These are phyloP conservation scores for Lodderomyces orthopsilosis DNA, from an alignment of 1,139 yeast species.

Conservation along the genomic window DNA sequence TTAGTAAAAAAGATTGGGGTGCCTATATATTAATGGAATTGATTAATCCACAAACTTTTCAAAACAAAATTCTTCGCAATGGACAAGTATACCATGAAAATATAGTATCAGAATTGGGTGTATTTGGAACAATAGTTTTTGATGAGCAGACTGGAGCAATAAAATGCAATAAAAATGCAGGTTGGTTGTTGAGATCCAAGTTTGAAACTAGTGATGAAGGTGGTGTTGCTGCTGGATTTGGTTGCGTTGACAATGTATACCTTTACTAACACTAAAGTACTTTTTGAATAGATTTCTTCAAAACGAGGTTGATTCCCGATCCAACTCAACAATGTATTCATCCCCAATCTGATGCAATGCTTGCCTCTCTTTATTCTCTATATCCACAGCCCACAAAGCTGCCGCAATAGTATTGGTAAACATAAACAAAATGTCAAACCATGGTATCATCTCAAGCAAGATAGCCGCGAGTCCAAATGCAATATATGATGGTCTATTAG, in stretches of 20 bases:
- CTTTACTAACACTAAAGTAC: slow-evolving; percentile 24
- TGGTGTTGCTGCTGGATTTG: slow-evolving; percentile 98
- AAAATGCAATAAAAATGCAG: slow-evolving; percentile 64
- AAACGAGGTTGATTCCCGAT: background rate
- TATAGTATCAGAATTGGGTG: slow-evolving; percentile 84
- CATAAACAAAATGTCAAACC: slow-evolving; percentile 56
- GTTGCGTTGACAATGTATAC: slow-evolving; percentile 82
- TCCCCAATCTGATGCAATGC: background rate
- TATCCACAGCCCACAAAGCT: slow-evolving; percentile 63
- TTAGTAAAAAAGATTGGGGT: slow-evolving; percentile 77
- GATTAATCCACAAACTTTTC: slow-evolving; percentile 68
- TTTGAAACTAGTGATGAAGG: slow-evolving; percentile 89
- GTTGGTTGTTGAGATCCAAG: slow-evolving; percentile 86
- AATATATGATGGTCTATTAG: slow-evolving; percentile 32
- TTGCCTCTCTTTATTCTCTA: slow-evolving; percentile 18
- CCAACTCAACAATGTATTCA: background rate
- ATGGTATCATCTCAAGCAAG: slow-evolving; percentile 58
- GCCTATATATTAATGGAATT: slow-evolving; percentile 94
- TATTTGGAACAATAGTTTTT: slow-evolving; percentile 81
- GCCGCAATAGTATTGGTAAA: slow-evolving; percentile 72
- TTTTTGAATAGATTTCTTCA: background rate
- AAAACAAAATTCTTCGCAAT: slow-evolving; percentile 69
- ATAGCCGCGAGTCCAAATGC: slow-evolving; percentile 62
- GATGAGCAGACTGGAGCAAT: slow-evolving; percentile 59
- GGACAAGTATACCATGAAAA: slow-evolving; percentile 61